A percentile compares a stretch with the other conserved stretches of the same genome.
phyloP scores from a whole-genome alignment of 768 basidiomycete genomes.

The Suillus occidentalis region DNA sequence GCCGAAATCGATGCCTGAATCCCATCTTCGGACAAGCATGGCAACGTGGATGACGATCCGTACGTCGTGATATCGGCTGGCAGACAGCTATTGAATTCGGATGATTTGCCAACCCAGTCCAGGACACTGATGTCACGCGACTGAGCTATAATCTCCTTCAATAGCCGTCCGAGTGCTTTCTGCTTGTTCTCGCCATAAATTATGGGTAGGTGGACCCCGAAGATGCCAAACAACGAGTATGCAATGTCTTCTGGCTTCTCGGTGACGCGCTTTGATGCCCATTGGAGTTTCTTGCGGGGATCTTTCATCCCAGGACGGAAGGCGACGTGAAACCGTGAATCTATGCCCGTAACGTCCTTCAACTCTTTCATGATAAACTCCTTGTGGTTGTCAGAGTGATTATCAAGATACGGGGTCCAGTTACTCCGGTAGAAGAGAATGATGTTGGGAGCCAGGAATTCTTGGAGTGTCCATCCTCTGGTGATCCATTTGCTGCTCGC shows the following conservation, averaged over 20 bases:
- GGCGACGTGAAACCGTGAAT: not conserved
- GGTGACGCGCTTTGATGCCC: not conserved
- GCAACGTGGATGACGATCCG: constrained; percentile 12
- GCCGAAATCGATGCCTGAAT: not conserved
- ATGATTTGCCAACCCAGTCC: not conserved
- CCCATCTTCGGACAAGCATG: not conserved
- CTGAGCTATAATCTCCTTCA: not conserved
- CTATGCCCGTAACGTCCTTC: not conserved
- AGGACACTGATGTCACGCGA: not conserved
- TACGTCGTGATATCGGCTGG: not conserved
- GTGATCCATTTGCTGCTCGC: not conserved
- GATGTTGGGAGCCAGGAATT: not conserved
- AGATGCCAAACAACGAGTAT: not conserved
- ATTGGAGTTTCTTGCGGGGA: not conserved
- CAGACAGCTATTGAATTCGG: not conserved
- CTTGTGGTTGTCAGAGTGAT: not conserved
- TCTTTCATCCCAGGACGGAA: not conserved
- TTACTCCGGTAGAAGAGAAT: constrained; percentile 23
- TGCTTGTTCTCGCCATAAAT: not conserved
- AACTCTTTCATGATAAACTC: not conserved
- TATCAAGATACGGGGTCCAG: constrained; percentile 16
- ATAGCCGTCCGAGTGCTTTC: not conserved
- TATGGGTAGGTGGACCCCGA: not conserved
- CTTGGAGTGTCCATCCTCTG: not conserved
- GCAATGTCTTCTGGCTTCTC: not conserved